phyloP scores from a whole-genome alignment of 768 basidiomycete species.

The Kwoniella bestiolae region DNA sequence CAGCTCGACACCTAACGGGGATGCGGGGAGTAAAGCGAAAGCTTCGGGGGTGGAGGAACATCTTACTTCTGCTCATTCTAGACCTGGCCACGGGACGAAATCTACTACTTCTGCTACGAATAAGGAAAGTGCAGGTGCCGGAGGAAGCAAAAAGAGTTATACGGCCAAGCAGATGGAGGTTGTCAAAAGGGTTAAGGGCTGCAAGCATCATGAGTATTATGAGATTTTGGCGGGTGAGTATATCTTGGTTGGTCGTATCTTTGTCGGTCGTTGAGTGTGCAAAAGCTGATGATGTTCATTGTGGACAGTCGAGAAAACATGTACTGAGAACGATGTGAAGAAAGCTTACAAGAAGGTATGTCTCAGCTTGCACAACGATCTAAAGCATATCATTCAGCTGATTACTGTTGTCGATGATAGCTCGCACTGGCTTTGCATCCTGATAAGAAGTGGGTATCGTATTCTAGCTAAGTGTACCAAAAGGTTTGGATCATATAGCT shows the following conservation, averaged over 20 bases:
- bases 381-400: background rate
- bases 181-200: slow-evolving; percentile 81
- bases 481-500: background rate
- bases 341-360: slow-evolving; percentile 94
- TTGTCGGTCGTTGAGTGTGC: slow-evolving; percentile 94
- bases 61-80: slow-evolving; percentile 58
- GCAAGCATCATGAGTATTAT: slow-evolving; percentile 90
- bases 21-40: slow-evolving; percentile 58
- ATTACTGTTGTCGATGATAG: slow-evolving; percentile 58
- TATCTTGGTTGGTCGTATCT: slow-evolving; percentile 73
- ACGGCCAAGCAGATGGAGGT: slow-evolving; percentile 79
- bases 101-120: slow-evolving; percentile 59
- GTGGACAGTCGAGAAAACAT: slow-evolving; percentile 53
- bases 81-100: slow-evolving; percentile 60
- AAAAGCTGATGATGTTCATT: no score
- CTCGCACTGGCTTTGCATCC: slow-evolving; percentile 71
- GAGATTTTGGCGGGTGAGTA: slow-evolving; percentile 71
- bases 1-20: slow-evolving; percentile 17
- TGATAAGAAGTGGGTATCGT: slow-evolving; percentile 54
- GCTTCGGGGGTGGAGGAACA: slow-evolving; percentile 61
- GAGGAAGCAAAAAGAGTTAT: slow-evolving; percentile 75
- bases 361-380: background rate
- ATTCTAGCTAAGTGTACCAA: background rate
- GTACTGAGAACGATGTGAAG: slow-evolving; percentile 61
- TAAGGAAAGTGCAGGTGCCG: slow-evolving; percentile 60